Evolutionary conservation across 805 yeast genomes (phyloP).

Genomic region (Wickerhamiella sorbophila): DNA sequence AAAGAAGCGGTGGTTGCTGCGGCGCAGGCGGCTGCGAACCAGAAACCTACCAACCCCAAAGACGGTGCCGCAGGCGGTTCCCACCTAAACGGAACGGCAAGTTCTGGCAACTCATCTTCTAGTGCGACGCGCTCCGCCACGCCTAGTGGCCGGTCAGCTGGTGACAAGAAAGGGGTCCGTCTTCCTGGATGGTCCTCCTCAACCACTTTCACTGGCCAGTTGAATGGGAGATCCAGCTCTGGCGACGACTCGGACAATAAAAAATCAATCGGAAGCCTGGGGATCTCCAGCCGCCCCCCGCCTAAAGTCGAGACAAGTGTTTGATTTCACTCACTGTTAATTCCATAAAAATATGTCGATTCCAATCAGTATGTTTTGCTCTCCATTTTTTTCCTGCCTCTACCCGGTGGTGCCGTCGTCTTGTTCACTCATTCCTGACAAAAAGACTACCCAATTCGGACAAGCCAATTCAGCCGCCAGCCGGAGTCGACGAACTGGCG

Average conservation of each 20-base stretch:
- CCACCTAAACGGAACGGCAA: no score
- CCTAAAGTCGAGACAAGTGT: slow-evolving; percentile 15
- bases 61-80: no score
- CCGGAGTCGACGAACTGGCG: no score
- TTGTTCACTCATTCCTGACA: no score
- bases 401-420: no score
- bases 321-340: no score
- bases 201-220: not conserved
- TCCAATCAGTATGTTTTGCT: no score
- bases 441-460: no score
- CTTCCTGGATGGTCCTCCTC: not conserved
- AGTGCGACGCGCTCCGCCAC: slow-evolving; percentile 19
- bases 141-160: slow-evolving; percentile 26
- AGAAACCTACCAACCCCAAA: slow-evolving; percentile 5
- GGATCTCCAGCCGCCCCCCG: slow-evolving; percentile 1
- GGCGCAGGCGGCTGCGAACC: slow-evolving; percentile 25
- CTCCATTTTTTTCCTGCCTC: no score
- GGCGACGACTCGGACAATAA: not conserved
- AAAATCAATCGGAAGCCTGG: not conserved
- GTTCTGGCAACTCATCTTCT: no score
- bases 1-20: slow-evolving; percentile 22
- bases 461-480: no score
- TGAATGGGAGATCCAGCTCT: not conserved
- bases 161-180: not conserved
- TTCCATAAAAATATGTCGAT: no score